A percentile compares a stretch with the other conserved stretches of the same genome.
These are phyloP conservation scores for Colletotrichum destructivum DNA, from an alignment of 2,329 filamentous ascomycete species.

Conservation along the genomic window DNA sequence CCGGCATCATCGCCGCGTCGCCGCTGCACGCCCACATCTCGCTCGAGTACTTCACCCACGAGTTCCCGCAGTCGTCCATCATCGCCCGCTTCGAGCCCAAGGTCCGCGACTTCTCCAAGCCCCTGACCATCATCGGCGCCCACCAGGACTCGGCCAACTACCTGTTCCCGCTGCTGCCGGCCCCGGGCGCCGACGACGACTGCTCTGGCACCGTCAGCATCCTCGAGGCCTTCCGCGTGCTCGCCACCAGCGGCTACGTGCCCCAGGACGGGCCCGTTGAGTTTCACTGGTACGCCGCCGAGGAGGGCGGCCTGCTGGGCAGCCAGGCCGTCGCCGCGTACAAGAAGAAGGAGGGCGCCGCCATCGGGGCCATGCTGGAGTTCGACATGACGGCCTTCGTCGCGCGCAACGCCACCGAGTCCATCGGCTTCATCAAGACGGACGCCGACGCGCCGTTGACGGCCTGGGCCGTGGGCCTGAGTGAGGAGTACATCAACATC, in stretches of 20 bases:
- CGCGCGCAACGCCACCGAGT: slow-evolving; percentile 55
- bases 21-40: slow-evolving; percentile 56
- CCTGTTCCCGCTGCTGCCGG: slow-evolving; percentile 77
- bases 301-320: slow-evolving; percentile 77
- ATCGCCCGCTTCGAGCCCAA: slow-evolving; percentile 75
- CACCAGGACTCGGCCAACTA: slow-evolving; percentile 84
- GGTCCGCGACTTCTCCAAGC: slow-evolving; percentile 51
- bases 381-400: slow-evolving; percentile 60
- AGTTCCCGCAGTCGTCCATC: slow-evolving; percentile 79
- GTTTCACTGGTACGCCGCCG: slow-evolving; percentile 87
- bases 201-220: slow-evolving; percentile 82
- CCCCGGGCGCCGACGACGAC: slow-evolving; percentile 82
- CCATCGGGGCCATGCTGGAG: slow-evolving; percentile 83
- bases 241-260: slow-evolving; percentile 63
- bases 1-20: slow-evolving; percentile 52
- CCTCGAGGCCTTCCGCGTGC: slow-evolving; percentile 78
- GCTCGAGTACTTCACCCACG: slow-evolving; percentile 71
- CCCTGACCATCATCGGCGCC: slow-evolving; percentile 72
- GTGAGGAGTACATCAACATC: slow-evolving; percentile 55
- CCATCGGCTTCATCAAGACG: slow-evolving; percentile 57
- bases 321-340: slow-evolving; percentile 77
- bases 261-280: slow-evolving; percentile 67
- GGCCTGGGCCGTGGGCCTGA: slow-evolving; percentile 52
- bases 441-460: slow-evolving; percentile 55
- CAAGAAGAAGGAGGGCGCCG: slow-evolving; percentile 73